Percentiles rank a stretch among this genome's conserved stretches.
Conservation (phyloP, 768 basidiomycete genomes). For the Sarcodon aspratus region DNA sequence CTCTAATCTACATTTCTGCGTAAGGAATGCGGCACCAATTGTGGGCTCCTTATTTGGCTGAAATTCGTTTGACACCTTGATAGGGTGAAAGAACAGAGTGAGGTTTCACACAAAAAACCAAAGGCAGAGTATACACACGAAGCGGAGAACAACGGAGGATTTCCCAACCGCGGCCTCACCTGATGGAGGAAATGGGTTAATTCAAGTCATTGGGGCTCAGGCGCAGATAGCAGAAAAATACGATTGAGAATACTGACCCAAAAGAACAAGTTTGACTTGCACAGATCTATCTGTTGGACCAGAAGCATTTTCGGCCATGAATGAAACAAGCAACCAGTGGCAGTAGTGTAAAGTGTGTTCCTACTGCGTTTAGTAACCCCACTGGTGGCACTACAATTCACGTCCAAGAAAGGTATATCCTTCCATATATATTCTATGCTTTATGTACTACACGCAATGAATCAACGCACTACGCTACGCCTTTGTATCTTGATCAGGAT, state of each 20-base stretch:
- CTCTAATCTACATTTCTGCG: conserved; percentile 91
- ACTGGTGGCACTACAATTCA: no score
- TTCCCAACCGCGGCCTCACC: conserved; percentile 99
- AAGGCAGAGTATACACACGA: conserved; percentile 44
- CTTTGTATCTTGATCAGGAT: conserved; percentile 1
- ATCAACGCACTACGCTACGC: neutral
- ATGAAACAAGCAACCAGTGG: no score
- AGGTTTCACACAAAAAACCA: conserved; percentile 1
- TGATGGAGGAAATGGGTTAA: conserved; percentile 18
- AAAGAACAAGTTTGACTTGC: conserved; percentile 94
- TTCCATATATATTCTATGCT: no score
- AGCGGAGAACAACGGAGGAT: conserved; percentile 95
- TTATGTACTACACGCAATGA: no score
- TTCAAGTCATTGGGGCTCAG: neutral
- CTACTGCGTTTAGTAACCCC: no score
- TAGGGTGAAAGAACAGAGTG: neutral
- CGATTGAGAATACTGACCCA: conserved; percentile 44
- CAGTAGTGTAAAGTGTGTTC: no score
- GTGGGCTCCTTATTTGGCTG: conserved; percentile 99
- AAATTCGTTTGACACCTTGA: conserved; percentile 90
- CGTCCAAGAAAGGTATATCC: no score
- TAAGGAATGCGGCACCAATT: conserved; percentile 92
- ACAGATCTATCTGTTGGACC: conserved; percentile 80
- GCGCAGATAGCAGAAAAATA: neutral
- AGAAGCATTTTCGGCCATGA: conserved; percentile 68